phyloP scores from a whole-genome alignment of 805 yeast species.

The Kuraishia cidri region DNA sequence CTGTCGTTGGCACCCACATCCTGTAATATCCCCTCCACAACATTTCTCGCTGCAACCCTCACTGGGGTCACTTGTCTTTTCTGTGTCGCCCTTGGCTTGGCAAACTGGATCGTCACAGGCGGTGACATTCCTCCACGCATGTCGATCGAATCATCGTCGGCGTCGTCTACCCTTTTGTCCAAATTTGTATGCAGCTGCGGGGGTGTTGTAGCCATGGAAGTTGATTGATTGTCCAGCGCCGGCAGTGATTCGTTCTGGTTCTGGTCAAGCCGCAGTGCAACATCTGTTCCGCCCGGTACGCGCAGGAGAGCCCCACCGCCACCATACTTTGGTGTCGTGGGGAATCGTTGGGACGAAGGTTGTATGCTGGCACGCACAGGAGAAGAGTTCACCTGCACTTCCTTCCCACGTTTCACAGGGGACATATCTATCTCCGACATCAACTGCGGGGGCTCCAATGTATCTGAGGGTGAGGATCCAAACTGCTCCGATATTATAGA shows the following conservation, averaged over 20 bases:
- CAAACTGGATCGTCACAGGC: slow-evolving; percentile 5
- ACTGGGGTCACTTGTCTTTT: background rate
- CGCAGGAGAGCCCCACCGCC: slow-evolving; percentile 24
- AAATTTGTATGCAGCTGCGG: background rate
- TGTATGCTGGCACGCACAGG: too few species aligned
- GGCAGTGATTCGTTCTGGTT: too few species aligned
- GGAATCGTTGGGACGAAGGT: slow-evolving; percentile 31
- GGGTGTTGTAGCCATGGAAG: slow-evolving; percentile 1
- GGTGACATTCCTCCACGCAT: slow-evolving; percentile 3
- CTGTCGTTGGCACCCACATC: background rate
- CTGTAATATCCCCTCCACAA: background rate
- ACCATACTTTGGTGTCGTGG: slow-evolving; percentile 36
- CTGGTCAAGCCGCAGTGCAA: slow-evolving; percentile 16
- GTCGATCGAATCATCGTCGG: background rate
- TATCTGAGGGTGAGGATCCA: slow-evolving; percentile 4
- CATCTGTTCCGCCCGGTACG: slow-evolving; percentile 14
- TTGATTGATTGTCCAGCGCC: slow-evolving; percentile 1
- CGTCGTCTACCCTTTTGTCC: background rate
- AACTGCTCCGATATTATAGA: slow-evolving; percentile 2
- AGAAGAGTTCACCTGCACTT: too few species aligned
- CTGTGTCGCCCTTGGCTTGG: background rate
- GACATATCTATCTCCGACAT: background rate
- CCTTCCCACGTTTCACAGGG: too few species aligned
- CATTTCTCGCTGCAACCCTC: background rate
- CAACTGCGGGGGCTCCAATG: slow-evolving; percentile 3